Conservation (phyloP, 257 asterid species). For the Petunia axillaris region DNA sequence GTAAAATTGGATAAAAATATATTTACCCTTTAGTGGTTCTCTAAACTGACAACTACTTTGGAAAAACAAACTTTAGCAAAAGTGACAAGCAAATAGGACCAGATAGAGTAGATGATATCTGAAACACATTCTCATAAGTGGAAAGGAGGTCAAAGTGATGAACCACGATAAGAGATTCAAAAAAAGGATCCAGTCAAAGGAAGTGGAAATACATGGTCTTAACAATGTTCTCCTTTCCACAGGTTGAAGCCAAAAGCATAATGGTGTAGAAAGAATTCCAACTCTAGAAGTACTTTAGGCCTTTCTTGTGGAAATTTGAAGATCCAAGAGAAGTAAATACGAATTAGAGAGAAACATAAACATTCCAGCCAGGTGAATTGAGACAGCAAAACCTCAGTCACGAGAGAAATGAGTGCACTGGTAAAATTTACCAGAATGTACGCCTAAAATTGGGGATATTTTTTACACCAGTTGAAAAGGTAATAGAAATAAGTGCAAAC, state of each 20-base stretch:
- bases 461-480: not conserved
- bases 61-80: no score
- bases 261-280: not conserved
- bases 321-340: not conserved
- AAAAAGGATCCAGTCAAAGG: constrained; percentile 6
- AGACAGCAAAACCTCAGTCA: not conserved
- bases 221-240: constrained; percentile 5
- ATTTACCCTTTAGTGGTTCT: no score
- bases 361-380: not conserved
- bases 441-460: not conserved
- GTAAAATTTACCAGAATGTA: not conserved
- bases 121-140: not conserved
- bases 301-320: not conserved
- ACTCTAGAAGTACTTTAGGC: not conserved
- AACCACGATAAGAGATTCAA: not conserved
- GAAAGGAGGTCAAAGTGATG: not conserved
- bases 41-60: no score
- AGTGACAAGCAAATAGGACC: no score
- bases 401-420: not conserved
- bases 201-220: not conserved
- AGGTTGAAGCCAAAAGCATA: not conserved
- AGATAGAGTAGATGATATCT: not conserved
- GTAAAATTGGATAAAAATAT: no score
- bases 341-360: not conserved
- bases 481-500: not conserved